Base-by-base conservation (phyloP, 345 rosid genomes). In the Turnera subulata region DNA sequence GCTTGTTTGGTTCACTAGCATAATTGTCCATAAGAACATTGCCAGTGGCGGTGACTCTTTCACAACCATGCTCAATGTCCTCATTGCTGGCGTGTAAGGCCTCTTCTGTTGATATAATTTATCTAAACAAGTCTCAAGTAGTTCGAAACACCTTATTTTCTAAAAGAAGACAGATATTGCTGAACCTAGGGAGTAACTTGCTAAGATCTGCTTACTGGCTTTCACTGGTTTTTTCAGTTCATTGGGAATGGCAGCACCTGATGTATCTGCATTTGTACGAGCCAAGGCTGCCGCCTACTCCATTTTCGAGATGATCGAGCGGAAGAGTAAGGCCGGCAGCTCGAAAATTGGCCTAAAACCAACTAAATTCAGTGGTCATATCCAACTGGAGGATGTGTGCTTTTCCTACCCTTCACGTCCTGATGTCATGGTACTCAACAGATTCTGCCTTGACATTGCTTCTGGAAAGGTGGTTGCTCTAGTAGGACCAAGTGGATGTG, bases 61-160 rank as follows among this genome's bases (percentile, higher is more conserved):
- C 78, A 88, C 96, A 14, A 88, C 96, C 51, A 88, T 88, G 96
- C 92, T 88, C 50, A 88, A 85, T 60, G 96, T 85, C 35, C 93
- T 85, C 56, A 85, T 85, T 40, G 71, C 93, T 2, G 93, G 96
- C 77, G 61, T 88, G 96, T 85, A 82, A 80, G 82, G 65, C 29
- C 6, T 29, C n/a, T 23, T 29, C 61, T 43, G 26, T 44, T 59
- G 20, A 5, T 40, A 35, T 35, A 5, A 35, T 5, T 6, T 35
- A 6, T 6, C 6, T 35, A 5, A 35, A 35, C 6, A 35, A 35
- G 39, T n/a, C n/a, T n/a, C n/a, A n/a, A n/a, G n/a, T n/a, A n/a
- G n/a, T n/a, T n/a, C n/a, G n/a, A n/a, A n/a, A n/a, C n/a, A n/a
- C n/a, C n/a, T n/a, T n/a, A n/a, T n/a, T n/a, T n/a, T n/a, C n/a